Evolutionary conservation across 805 yeast species (phyloP), one percentile per base, ranked within the genome.

Genomic region (Schizosaccharomyces octosporus): DNA sequence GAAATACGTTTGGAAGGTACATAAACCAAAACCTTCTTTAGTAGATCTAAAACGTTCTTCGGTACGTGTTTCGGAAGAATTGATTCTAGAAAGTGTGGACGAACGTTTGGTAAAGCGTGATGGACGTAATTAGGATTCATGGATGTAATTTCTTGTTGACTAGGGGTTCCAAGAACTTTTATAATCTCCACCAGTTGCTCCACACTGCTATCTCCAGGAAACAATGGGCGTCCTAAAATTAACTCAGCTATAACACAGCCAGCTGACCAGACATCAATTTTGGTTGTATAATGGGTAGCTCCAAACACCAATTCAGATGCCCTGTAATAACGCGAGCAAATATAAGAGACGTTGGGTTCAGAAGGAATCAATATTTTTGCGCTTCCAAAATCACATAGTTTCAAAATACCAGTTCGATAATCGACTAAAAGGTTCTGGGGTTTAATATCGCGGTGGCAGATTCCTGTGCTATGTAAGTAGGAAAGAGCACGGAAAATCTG

Each of bases 241-340:
- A 93, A 75, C 73, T 93, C 98, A 3, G 97, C 97, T 87, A 93
- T 88, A 29, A 93, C 98, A 75, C 98, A 93, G 24, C 95, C 96
- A 17, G 95, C 87, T 17, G 95, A 86, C 98, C 98, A 93, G 59
- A 93, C 81, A 71, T 93, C 61, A 65, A 93, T 93, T 72, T 90
- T 89, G 36, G 97, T 89, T 9, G 97, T 87, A 72, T 93, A 93
- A 72, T 89, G 87, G 31, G 95, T 85, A 17, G 97, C 95, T 24
- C 97, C 98, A 75, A 93, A 93, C 64, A 93, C 93, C 67, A 93
- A 80, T 73, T 93, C 98, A 0, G 98, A 98, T 5, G 98, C 98
- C 62, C 98, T 78, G 73, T 93, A 93, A 73, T 90, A 93, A 67
- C 98, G 79, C 21, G 97, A 88, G 73, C 98, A 93, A 61, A 93